Evolutionary conservation across 2,329 filamentous ascomycete genomes (phyloP), one percentile per base, ranked within the genome.

Genomic region (Colletotrichum acutatum): DNA sequence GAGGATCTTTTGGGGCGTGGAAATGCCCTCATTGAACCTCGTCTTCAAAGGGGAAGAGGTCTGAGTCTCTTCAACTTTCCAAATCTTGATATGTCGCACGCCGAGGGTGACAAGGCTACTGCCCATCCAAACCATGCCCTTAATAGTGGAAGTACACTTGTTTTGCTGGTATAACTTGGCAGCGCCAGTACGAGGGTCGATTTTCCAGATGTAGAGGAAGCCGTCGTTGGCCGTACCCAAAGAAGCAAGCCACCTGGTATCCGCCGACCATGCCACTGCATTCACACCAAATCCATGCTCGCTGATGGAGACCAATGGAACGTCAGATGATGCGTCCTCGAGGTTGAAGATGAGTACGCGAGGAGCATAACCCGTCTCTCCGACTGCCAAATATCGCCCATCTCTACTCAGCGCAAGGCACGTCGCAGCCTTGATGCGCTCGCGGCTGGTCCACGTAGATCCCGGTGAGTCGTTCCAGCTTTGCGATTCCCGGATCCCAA

Each of bases 311-410:
- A 95, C 94, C 7, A 98, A 86, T 2, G 97, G 97, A 1, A 89
- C 89, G 78, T 98, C 95, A 3, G 92, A 93, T 1, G 94, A 93
- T 46, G 89, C 89, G 78, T 97, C 95, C 77, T 93, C 90, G 5
- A 97, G 91, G 37, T 91, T 95, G 83, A 98, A 99, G 67, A 99
- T 92, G 70, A 98, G 87, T 26, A 99, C 95, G 66, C 97, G 90
- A 6, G 97, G 97, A 66, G 93, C 94, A 82, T 98, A 98, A 26
- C 97, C 97, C 4, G 95, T 97, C 89, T 99, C 97, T 78, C 97
- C 97, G 3, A 98, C 93, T 9, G 96, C 97, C 65, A 99, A 86
- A 80, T 93, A 97, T 77, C 90, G 93, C 37, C 94, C 95, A 83
- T 98, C 95, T 1, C 92, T 91, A 79, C 95, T 98, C 76, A 99